Conservation (phyloP, 139 green algal genomes). For the Tetraselmis chui region DNA sequence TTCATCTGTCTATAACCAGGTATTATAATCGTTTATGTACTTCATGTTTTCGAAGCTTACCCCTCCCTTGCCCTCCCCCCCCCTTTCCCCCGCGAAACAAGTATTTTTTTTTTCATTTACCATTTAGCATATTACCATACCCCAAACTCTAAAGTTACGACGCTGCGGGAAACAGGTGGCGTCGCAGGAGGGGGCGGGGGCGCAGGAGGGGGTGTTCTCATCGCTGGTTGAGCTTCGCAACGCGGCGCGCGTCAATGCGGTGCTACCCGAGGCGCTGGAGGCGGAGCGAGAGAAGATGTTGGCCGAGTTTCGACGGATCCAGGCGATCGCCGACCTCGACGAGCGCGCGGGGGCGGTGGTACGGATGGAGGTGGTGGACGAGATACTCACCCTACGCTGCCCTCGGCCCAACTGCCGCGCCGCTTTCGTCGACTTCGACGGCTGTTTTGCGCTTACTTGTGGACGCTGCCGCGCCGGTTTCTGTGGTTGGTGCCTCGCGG, state of each 20-base stretch:
- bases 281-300: not conserved
- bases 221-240: not conserved
- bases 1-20: no score
- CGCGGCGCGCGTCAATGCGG: not conserved
- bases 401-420: not conserved
- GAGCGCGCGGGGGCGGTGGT: not conserved
- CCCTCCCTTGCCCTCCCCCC: no score
- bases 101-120: no score
- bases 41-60: no score
- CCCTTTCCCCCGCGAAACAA: no score
- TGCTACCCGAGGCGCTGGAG: not conserved
- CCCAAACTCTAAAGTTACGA: no score
- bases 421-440: conserved; percentile 15
- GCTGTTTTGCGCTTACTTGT: conserved; percentile 14
- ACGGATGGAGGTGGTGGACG: not conserved
- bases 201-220: not conserved
- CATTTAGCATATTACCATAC: no score
- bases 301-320: not conserved
- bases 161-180: no score
- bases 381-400: not conserved
- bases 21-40: no score
- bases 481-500: conserved; percentile 16
- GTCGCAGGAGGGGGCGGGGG: not conserved
- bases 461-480: conserved; percentile 9
- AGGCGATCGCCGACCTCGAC: not conserved